Percentiles rank a stretch among this genome's conserved stretches.
Evolutionary conservation across 2,329 filamentous ascomycete genomes (phyloP).

Genomic region (Sclerotiophoma versabilis): DNA sequence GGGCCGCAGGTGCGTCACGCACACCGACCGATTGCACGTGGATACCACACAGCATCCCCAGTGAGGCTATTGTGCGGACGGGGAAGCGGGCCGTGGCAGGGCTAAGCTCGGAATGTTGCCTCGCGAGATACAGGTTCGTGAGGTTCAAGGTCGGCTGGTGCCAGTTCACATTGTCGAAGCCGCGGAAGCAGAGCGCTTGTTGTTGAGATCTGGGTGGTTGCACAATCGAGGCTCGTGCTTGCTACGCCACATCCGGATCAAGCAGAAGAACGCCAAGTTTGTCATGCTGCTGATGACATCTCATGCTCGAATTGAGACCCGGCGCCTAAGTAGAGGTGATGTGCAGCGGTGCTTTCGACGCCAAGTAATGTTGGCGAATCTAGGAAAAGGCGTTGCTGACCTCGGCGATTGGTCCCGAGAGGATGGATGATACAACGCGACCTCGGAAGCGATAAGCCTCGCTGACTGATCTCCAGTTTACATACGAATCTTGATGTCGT

Average conservation of each 20-base stretch:
- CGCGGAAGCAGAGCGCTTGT: slow-evolving; percentile 19
- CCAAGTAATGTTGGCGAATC: slow-evolving; percentile 7
- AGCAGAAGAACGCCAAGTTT: background rate
- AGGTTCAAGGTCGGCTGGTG: background rate
- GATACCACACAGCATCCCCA: slow-evolving; percentile 5
- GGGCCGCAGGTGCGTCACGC: slow-evolving; percentile 13
- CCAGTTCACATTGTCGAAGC: slow-evolving; percentile 12
- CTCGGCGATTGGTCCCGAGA: slow-evolving; percentile 29
- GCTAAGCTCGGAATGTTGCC: background rate
- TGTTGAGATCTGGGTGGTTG: slow-evolving; percentile 15
- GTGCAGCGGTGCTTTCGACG: background rate
- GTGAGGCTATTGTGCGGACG: slow-evolving; percentile 31
- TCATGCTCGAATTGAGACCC: background rate
- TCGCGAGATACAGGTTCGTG: background rate
- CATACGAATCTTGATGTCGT: background rate
- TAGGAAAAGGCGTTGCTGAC: slow-evolving; percentile 3
- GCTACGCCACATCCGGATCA: slow-evolving; percentile 9
- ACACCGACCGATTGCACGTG: slow-evolving; percentile 32
- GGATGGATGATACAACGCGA: slow-evolving; percentile 29
- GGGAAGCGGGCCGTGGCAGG: slow-evolving; percentile 20
- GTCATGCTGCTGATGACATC: slow-evolving; percentile 1
- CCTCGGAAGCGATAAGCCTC: slow-evolving; percentile 21
- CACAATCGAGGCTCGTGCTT: slow-evolving; percentile 15
- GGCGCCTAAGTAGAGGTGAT: background rate
- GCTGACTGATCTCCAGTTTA: slow-evolving; percentile 6